Conservation (phyloP, 2,329 filamentous ascomycete genomes). For the Dactylellina leptospora region DNA sequence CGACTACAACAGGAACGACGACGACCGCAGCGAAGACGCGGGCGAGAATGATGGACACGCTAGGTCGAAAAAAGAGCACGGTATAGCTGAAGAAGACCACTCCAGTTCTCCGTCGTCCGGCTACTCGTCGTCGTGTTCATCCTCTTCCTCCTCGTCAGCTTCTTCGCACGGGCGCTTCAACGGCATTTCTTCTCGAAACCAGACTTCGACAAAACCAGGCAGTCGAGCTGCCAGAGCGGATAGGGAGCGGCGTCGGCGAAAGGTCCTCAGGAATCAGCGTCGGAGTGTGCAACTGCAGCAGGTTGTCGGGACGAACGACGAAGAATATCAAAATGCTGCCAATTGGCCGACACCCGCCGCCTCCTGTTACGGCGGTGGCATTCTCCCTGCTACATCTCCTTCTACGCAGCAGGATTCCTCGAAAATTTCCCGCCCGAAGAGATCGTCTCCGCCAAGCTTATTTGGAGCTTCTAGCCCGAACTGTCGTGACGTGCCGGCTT, state of each 20-base stretch:
- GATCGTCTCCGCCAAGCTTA: constrained; percentile 25
- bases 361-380: constrained; percentile 28
- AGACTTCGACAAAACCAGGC: constrained; percentile 7
- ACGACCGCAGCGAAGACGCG: constrained; percentile 19
- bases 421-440: constrained; percentile 22
- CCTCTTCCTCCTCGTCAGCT: constrained; percentile 9
- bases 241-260: constrained; percentile 36
- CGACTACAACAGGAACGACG: constrained; percentile 44
- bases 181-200: constrained; percentile 4
- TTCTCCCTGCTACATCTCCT: background rate
- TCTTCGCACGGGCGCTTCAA: constrained; percentile 7
- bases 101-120: constrained; percentile 24
- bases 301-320: background rate
- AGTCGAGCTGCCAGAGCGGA: constrained; percentile 7
- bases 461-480: constrained; percentile 30
- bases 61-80: background rate
- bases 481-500: constrained; percentile 1
- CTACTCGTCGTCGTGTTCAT: constrained; percentile 34
- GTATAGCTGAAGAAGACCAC: constrained; percentile 3
- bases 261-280: constrained; percentile 27
- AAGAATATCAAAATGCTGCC: constrained; percentile 5
- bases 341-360: background rate
- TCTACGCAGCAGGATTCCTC: constrained; percentile 26
- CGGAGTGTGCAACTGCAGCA: constrained; percentile 6
- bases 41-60: background rate